These are phyloP conservation scores for Neonectria sp. DNA, from an alignment of 2,329 filamentous ascomycete genomes.

Conservation along the genomic window DNA sequence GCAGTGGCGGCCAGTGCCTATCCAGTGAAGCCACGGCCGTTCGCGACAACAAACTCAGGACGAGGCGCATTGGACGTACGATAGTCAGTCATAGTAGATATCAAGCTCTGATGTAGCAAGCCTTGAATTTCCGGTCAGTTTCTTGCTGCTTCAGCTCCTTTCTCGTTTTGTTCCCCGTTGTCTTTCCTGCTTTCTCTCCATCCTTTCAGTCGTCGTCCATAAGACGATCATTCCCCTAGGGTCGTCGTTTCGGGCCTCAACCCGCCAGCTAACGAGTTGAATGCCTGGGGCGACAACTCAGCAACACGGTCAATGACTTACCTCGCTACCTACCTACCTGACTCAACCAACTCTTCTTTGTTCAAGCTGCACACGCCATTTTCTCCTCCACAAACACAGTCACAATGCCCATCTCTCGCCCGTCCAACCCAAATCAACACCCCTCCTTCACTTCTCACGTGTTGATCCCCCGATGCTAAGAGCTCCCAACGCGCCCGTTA, in stretches of 20 bases:
- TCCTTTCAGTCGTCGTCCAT: not conserved
- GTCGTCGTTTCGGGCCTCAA: not conserved
- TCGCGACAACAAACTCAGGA: not conserved
- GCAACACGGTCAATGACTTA: not conserved
- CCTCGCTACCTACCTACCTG: not conserved
- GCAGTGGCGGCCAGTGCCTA: not conserved
- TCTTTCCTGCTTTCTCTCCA: not conserved
- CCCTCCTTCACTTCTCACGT: not conserved
- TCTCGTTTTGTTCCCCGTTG: not conserved
- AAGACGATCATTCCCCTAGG: not conserved
- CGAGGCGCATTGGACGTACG: not conserved
- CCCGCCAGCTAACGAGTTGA: not conserved
- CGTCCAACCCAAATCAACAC: not conserved
- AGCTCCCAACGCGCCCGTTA: not conserved
- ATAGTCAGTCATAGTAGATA: not conserved
- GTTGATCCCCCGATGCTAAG: not conserved
- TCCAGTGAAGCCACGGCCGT: not conserved
- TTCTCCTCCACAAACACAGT: conserved; percentile 5
- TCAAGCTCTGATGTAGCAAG: conserved; percentile 4
- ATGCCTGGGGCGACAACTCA: conserved; percentile 16
- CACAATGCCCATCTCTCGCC: not conserved
- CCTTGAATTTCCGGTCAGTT: conserved; percentile 1
- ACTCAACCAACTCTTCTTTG: not conserved
- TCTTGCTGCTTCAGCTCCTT: not conserved
- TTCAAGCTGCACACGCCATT: not conserved